Evolutionary conservation across 257 asterid genomes (phyloP).

Genomic region (Capsicum chinense): DNA sequence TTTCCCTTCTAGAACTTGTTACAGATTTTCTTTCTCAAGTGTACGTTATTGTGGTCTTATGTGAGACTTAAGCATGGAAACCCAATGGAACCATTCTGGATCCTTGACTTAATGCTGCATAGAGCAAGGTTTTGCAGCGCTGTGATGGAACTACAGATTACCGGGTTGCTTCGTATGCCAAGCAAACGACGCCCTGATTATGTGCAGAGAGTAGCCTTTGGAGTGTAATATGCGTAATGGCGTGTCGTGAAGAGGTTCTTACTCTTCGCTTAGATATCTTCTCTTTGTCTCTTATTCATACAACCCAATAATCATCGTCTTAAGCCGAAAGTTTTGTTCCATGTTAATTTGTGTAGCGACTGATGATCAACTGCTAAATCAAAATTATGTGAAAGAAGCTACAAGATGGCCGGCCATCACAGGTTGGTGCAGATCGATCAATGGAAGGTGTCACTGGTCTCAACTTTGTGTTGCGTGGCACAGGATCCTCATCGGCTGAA

Average conservation of each 20-base stretch:
- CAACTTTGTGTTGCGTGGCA: not conserved
- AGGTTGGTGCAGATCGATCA: not conserved
- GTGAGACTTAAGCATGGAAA: not conserved
- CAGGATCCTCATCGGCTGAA: not conserved
- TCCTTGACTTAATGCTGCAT: slow-evolving; percentile 54
- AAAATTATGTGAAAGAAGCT: not conserved
- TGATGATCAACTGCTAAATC: not conserved
- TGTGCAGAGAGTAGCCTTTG: slow-evolving; percentile 92
- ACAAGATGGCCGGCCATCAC: not conserved
- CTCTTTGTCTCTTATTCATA: not conserved
- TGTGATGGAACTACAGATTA: slow-evolving; percentile 79
- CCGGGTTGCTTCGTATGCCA: slow-evolving; percentile 91
- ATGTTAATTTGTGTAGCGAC: not conserved
- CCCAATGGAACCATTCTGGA: slow-evolving; percentile 22
- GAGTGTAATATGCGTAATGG: slow-evolving; percentile 43
- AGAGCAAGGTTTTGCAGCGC: slow-evolving; percentile 98
- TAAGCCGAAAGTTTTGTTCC: not conserved
- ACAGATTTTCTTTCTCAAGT: not conserved
- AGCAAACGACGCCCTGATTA: slow-evolving; percentile 93
- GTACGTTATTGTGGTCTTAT: not conserved
- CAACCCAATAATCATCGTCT: not conserved
- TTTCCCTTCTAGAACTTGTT: slow-evolving; percentile 3
- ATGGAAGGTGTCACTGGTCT: not conserved
- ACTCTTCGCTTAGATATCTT: not conserved
- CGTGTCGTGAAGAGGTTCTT: not conserved